These are phyloP conservation scores for Chalciporus pseudorubinellus DNA, from an alignment of 768 basidiomycete species.

Conservation along the genomic window DNA sequence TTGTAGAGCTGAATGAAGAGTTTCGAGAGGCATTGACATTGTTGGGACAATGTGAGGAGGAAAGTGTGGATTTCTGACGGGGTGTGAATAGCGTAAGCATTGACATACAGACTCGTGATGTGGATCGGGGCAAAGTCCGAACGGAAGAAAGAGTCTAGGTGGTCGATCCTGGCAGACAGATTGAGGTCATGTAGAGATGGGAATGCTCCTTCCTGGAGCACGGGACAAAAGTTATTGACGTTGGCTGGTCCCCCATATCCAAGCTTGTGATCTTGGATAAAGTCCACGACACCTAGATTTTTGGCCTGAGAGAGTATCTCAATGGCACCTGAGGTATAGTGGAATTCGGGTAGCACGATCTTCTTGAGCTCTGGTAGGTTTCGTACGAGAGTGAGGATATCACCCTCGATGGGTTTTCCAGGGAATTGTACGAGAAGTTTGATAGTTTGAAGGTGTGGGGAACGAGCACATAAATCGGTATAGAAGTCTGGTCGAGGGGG, in stretches of 20 bases:
- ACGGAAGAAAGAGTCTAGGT: conserved; percentile 46
- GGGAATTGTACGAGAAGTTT: conserved; percentile 45
- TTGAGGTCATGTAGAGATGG: conserved; percentile 53
- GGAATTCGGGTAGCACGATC: conserved; percentile 51
- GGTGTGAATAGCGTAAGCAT: conserved; percentile 44
- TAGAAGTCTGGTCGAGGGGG: conserved; percentile 23
- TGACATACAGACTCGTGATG: conserved; percentile 51
- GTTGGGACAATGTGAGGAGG: conserved; percentile 43
- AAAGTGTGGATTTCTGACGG: conserved; percentile 42
- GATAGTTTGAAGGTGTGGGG: conserved; percentile 49
- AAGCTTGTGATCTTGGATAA: conserved; percentile 47
- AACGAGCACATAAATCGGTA: conserved; percentile 43
- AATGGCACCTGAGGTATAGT: conserved; percentile 45
- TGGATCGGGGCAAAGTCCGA: conserved; percentile 45
- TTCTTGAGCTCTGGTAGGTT: conserved; percentile 44
- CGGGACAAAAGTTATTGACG: conserved; percentile 43
- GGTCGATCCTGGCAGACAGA: conserved; percentile 42
- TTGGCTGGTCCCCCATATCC: conserved; percentile 48
- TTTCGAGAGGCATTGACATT: conserved; percentile 45
- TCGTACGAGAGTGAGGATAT: conserved; percentile 39
- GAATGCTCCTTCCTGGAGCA: conserved; percentile 48
- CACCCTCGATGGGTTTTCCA: conserved; percentile 40
- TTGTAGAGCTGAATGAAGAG: conserved; percentile 40
- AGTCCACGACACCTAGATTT: conserved; percentile 48
- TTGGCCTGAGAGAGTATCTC: conserved; percentile 44